A percentile compares a stretch with the other conserved stretches of the same genome.
These are phyloP conservation scores for Chlorella sorokiniana DNA, from an alignment of 139 green algal genomes.

Conservation along the genomic window DNA sequence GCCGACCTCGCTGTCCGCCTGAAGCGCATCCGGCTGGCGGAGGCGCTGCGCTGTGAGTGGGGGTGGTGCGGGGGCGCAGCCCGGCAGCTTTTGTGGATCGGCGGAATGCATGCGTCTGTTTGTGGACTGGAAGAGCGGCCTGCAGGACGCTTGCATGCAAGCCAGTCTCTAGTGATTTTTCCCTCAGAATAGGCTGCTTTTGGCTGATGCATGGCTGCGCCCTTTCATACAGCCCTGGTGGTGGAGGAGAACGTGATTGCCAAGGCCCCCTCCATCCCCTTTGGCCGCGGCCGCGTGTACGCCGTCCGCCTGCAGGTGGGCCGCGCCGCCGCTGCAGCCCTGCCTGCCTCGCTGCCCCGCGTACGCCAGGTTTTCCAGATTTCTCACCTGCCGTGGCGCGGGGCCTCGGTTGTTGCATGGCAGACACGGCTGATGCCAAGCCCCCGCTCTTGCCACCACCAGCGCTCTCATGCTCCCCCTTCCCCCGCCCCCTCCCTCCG, in stretches of 20 bases:
- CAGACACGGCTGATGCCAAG: too few relatives aligned
- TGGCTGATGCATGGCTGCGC: not conserved
- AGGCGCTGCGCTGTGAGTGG: conserved; percentile 57
- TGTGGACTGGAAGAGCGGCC: too few relatives aligned
- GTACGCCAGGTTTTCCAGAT: too few relatives aligned
- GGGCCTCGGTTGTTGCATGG: too few relatives aligned
- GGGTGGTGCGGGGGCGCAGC: not conserved
- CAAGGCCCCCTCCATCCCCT: conserved; percentile 3
- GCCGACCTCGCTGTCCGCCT: conserved; percentile 74
- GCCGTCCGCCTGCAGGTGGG: conserved; percentile 53
- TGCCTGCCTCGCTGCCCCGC: not conserved
- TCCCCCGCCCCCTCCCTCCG: too few relatives aligned
- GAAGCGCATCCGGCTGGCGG: conserved; percentile 81
- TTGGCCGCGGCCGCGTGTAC: conserved; percentile 52
- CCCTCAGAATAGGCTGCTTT: too few relatives aligned
- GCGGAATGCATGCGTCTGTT: not conserved
- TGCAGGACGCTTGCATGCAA: too few relatives aligned
- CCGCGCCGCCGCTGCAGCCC: not conserved
- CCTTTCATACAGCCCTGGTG: conserved; percentile 37
- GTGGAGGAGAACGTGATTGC: conserved; percentile 71
- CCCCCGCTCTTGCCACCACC: too few relatives aligned
- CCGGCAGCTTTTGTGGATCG: not conserved
- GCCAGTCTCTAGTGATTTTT: too few relatives aligned
- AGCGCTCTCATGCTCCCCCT: too few relatives aligned
- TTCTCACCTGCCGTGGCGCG: too few relatives aligned